phyloP scores from a whole-genome alignment of 176 grass and related monocot genomes.

The Oryza glumipatula region DNA sequence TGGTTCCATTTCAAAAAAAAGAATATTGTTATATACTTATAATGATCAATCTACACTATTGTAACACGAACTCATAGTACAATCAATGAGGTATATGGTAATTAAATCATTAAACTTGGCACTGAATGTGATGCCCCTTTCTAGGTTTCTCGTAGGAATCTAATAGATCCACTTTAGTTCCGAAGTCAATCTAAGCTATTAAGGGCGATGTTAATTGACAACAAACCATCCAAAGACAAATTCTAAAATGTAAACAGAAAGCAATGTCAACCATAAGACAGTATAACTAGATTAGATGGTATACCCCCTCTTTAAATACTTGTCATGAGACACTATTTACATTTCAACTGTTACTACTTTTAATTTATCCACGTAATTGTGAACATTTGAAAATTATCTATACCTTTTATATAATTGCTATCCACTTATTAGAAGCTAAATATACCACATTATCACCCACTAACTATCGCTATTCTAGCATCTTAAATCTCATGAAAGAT shows the following conservation, averaged over 20 bases:
- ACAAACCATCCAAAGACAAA: neutral
- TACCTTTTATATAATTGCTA: no score
- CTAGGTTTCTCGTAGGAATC: neutral
- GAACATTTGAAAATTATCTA: neutral
- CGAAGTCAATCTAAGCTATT: neutral
- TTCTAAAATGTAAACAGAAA: neutral
- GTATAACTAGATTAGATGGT: neutral
- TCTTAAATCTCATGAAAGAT: no score
- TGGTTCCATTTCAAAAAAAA: no score
- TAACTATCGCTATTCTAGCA: no score
- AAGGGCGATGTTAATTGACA: neutral
- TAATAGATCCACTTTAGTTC: no score
- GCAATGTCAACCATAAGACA: neutral
- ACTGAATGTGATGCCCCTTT: neutral
- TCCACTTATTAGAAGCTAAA: no score
- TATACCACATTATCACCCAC: no score
- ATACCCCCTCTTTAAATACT: neutral
- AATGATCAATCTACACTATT: neutral
- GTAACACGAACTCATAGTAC: neutral
- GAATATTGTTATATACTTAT: no score
- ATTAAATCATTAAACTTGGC: neutral
- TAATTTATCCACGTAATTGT: neutral
- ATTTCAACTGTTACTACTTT: neutral
- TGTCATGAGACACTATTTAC: no score
- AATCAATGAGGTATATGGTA: neutral